Evolutionary conservation across 805 yeast genomes (phyloP), one percentile per base, ranked within the genome.

Genomic region (Saccharomyces mikatae): DNA sequence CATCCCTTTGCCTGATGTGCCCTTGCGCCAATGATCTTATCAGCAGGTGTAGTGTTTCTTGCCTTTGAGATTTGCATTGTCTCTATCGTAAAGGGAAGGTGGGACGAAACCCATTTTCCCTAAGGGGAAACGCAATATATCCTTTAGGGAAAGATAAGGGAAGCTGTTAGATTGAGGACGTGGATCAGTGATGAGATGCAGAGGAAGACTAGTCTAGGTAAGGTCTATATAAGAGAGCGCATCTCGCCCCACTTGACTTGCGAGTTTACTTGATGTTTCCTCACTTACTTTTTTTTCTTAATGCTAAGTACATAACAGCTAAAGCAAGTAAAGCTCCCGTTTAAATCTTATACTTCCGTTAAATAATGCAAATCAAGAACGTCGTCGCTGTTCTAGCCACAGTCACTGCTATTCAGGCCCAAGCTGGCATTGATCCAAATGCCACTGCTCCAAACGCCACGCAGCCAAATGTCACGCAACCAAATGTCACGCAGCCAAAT

Each of bases 341-440:
- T 50, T 8, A 30, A 54, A 54, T 10, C 17, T 51, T 17, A 26
- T 24, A 41, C 31, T 13, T 32, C 46, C 54, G 41, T 51, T 41
- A 52, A 55, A 73, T 54, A 79, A 86, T 86, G 90, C 89, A 86
- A 82, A 82, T 84, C 85, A 78, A 80, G 70, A 73, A 80, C 73
- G 76, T 84, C 71, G 73, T 82, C 73, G 76, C 83, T 73, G 81
- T 87, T 68, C 78, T 84, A 73, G 83, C 89, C 74, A 82, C 87
- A 62, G 81, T 76, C 63, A 76, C 88, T 62, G 84, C 82, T 66
- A 89, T 79, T 67, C 79, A 81, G 67, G 88, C 89, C 67, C 79
- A 81, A 67, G 88, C 89, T 65, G 82, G 82, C 60, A 56, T 51
- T 56, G 26, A 5, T 66, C 76, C 81, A 53, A 64, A 73, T 66